Base-by-base conservation (phyloP, 805 yeast species). In the Candida hispaniensis region DNA sequence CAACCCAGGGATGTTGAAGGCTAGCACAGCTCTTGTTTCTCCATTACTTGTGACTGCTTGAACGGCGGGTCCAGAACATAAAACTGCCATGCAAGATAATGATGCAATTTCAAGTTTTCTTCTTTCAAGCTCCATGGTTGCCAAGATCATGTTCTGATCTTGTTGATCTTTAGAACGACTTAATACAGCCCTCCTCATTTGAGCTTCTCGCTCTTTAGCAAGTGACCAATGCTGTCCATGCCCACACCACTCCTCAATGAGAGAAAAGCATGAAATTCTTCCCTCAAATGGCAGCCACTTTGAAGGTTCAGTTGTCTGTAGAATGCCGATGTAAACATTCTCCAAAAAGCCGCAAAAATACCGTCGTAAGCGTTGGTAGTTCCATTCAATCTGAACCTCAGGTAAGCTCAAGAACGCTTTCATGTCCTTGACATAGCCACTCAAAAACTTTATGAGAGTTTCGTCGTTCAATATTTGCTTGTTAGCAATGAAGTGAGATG, bases 161-260 rank as follows among this genome's bases (percentile, higher is more conserved):
- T 45, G 36, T 52, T 66, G 60, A 6, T 52, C 56, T 14, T 45
- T 42, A 56, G 55, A 28, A 58, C 70, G 41, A 50, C 64, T 47
- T 11, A 56, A 34, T 1, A 55, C 59, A 0, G 50, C 44, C 8
- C 51, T 47, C 12, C 63, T 35, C 60, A 72, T 63, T 73, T 76
- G 76, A 1, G 59, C 52, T 44, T 83, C 83, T 27, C 95, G 63
- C 25, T 77, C 79, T 18, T 72, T 73, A 2, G 83, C 70, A 2
- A 75, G 49, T 1, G 63, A 50, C 6, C 71, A 66, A 14, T 73
- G 63, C 34, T 71, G 75, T 2, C 97, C 96, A 55, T 72, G 73
- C 0, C 93, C 94, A 54, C 95, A 85, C 99, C 99, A 91, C 52
- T 82, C 93, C 45, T 80, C 86, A 39, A 91, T 60, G 48, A 71